Evolutionary conservation across 345 rosid species (phyloP).

Genomic region (Rhodamnia argentea): DNA sequence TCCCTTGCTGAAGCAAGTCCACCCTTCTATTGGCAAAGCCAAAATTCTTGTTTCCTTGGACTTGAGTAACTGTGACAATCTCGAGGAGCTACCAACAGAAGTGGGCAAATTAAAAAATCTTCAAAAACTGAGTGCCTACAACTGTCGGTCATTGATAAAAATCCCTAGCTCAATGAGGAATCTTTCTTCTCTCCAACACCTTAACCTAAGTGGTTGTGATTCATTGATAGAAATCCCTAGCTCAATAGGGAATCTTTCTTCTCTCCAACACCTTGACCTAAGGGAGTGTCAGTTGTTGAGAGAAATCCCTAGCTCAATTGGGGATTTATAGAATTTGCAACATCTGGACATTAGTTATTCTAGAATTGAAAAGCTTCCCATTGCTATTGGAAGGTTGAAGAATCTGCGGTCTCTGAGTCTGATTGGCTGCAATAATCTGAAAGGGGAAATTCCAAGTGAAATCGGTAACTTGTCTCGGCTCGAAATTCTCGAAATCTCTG

Average conservation of each 20-base stretch:
- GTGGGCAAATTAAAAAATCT: not conserved
- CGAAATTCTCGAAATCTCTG: no score
- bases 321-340: not conserved
- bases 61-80: not conserved
- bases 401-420: not conserved
- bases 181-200: not conserved
- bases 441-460: no score
- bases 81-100: not conserved
- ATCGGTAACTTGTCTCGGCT: no score
- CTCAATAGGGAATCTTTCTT: not conserved
- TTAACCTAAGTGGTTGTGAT: not conserved
- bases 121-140: not conserved
- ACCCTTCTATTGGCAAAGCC: not conserved
- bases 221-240: not conserved
- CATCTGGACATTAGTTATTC: not conserved
- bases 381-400: not conserved
- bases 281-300: not conserved
- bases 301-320: not conserved
- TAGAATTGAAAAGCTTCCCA: accelerated
- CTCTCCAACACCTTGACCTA: not conserved
- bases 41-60: not conserved
- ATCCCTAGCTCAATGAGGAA: not conserved
- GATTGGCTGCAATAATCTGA: no score
- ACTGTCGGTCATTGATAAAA: not conserved
- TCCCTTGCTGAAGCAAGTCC: not conserved